Evolutionary conservation across 805 yeast genomes (phyloP).

Genomic region (Starmerella floris): DNA sequence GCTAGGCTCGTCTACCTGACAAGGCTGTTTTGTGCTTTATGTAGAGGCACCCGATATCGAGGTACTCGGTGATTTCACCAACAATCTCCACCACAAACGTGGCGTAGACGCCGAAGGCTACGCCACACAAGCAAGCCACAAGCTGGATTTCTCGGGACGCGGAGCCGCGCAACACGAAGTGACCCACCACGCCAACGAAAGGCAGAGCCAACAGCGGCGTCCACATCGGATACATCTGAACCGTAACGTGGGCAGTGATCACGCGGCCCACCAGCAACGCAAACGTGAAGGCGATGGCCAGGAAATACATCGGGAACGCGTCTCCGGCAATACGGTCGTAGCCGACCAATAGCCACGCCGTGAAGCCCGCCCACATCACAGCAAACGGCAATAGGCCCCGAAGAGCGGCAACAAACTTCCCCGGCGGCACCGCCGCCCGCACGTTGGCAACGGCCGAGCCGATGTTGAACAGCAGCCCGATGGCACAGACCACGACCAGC

Average conservation of each 20-base stretch:
- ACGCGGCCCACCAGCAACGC: constrained; percentile 88
- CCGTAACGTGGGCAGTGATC: constrained; percentile 72
- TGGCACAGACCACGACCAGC: background rate
- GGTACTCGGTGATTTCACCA: constrained; percentile 64
- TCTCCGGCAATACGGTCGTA: constrained; percentile 32
- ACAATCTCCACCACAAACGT: constrained; percentile 59
- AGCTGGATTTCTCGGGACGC: constrained; percentile 31
- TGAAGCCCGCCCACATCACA: constrained; percentile 40
- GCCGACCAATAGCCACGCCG: constrained; percentile 34
- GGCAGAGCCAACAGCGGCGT: constrained; percentile 45
- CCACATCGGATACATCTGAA: constrained; percentile 57
- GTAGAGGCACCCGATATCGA: constrained; percentile 73
- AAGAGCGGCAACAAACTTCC: constrained; percentile 20
- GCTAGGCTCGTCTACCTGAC: too few relatives aligned
- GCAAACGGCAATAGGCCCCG: constrained; percentile 55
- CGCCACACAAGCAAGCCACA: constrained; percentile 45
- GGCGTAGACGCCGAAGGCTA: constrained; percentile 52
- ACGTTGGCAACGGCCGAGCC: constrained; percentile 42
- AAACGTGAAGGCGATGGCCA: constrained; percentile 47
- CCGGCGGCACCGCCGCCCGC: constrained; percentile 34
- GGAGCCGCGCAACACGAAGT: constrained; percentile 34
- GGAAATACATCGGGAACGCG: constrained; percentile 40
- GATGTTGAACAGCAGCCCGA: constrained; percentile 46
- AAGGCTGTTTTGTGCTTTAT: constrained; percentile 42
- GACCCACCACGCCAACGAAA: constrained; percentile 54